Percentiles rank a stretch among this genome's conserved stretches.
These are phyloP conservation scores for Cytospora mali DNA, from an alignment of 2,329 filamentous ascomycete genomes.

Conservation along the genomic window DNA sequence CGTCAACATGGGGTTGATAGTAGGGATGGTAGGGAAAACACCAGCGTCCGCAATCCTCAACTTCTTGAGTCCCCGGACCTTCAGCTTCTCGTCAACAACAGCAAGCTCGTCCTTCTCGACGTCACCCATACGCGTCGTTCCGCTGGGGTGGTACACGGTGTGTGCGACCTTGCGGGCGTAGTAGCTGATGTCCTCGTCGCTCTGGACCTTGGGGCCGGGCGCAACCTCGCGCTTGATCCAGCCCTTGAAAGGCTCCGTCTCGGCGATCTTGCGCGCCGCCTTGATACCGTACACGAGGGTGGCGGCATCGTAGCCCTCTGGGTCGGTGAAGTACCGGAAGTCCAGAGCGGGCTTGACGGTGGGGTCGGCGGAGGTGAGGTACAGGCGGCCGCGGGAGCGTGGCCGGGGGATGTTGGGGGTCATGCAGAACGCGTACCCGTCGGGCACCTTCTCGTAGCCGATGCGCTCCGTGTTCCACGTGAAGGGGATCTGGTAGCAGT, in stretches of 20 bases:
- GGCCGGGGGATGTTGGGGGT: constrained; percentile 88
- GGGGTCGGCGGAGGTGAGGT: constrained; percentile 75
- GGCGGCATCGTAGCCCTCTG: constrained; percentile 81
- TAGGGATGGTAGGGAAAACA: constrained; percentile 82
- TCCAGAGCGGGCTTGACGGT: constrained; percentile 79
- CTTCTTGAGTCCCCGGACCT: constrained; percentile 70
- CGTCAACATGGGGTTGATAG: constrained; percentile 89
- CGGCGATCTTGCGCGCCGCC: constrained; percentile 74
- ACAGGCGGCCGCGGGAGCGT: constrained; percentile 75
- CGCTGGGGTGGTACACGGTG: constrained; percentile 88
- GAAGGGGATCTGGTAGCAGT: constrained; percentile 95
- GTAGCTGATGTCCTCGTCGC: constrained; percentile 78
- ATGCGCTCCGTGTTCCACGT: constrained; percentile 81
- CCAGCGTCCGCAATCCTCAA: constrained; percentile 84
- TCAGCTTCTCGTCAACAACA: constrained; percentile 77
- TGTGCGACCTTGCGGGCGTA: constrained; percentile 82
- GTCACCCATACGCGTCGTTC: constrained; percentile 90
- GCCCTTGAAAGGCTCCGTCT: constrained; percentile 75
- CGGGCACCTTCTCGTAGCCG: constrained; percentile 64
- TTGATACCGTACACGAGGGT: constrained; percentile 78
- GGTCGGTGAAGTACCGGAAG: constrained; percentile 88
- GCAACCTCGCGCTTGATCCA: constrained; percentile 85
- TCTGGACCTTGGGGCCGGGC: constrained; percentile 71
- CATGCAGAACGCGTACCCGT: constrained; percentile 89
- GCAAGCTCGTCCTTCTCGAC: constrained; percentile 67